A percentile compares a stretch with the other conserved stretches of the same genome.
These are phyloP conservation scores for Leucosporidium creatinivorum DNA, from an alignment of 768 basidiomycete genomes.

Conservation along the genomic window DNA sequence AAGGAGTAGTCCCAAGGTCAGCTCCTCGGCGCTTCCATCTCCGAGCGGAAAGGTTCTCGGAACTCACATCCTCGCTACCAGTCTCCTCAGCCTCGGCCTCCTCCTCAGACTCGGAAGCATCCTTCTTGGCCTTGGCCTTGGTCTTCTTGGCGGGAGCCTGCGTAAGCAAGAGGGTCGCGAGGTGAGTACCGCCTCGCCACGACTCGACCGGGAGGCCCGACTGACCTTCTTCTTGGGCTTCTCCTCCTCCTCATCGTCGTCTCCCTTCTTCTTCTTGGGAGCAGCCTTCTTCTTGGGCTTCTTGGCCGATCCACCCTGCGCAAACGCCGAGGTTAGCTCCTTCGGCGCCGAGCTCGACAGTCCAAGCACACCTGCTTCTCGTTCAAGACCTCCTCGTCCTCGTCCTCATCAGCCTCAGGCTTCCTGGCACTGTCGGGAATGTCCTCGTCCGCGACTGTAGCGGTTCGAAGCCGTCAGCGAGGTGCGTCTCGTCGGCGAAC, in stretches of 20 bases:
- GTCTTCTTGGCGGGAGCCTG: slow-evolving; percentile 2
- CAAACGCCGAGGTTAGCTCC: slow-evolving; percentile 3
- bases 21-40: no score
- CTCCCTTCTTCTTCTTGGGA: slow-evolving; percentile 12
- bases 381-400: slow-evolving; percentile 11
- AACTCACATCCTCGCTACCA: slow-evolving; percentile 1
- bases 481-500: background rate
- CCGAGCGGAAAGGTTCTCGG: background rate
- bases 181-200: no score
- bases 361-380: slow-evolving; percentile 2
- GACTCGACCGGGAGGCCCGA: no score
- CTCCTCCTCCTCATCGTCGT: slow-evolving; percentile 4
- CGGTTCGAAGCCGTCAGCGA: background rate
- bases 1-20: no score
- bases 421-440: slow-evolving; percentile 43
- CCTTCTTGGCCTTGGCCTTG: background rate
- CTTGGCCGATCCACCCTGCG: slow-evolving; percentile 2
- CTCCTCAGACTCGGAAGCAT: background rate
- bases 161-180: background rate
- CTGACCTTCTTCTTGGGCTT: slow-evolving; percentile 7
- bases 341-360: background rate
- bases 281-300: slow-evolving; percentile 15
- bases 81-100: slow-evolving; percentile 9
- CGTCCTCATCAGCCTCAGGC: slow-evolving; percentile 8
- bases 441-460: slow-evolving; percentile 66